Evolutionary conservation across 2,329 filamentous ascomycete species (phyloP).

Genomic region (Chalara sp.): DNA sequence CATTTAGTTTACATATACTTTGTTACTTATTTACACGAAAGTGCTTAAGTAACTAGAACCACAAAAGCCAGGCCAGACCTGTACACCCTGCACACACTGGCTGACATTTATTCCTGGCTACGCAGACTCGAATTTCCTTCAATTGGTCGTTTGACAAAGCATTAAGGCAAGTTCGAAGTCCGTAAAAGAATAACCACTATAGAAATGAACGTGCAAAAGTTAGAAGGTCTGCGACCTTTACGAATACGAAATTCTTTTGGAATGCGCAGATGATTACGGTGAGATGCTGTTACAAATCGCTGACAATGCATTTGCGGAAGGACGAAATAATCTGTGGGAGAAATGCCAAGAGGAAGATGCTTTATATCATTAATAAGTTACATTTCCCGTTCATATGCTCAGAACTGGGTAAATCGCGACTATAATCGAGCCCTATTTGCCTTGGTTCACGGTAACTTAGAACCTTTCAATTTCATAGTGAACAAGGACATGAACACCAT

Average conservation of each 20-base stretch:
- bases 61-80: too few species aligned
- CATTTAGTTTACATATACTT: too few species aligned
- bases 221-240: conserved; percentile 18
- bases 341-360: conserved; percentile 13
- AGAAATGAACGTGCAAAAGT: conserved; percentile 20
- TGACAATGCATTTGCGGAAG: conserved; percentile 15
- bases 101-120: conserved; percentile 15
- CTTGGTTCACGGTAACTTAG: too few species aligned
- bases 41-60: too few species aligned
- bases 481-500: conserved; percentile 13
- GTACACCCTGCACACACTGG: conserved; percentile 11
- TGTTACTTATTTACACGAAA: too few species aligned
- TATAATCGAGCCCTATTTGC: too few species aligned
- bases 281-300: conserved; percentile 17
- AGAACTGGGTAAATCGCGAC: conserved; percentile 5
- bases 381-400: conserved; percentile 13
- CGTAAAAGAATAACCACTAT: conserved; percentile 9
- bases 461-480: conserved; percentile 12
- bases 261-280: conserved; percentile 15
- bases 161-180: conserved; percentile 6
- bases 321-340: conserved; percentile 10
- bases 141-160: conserved; percentile 6
- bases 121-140: conserved; percentile 14
- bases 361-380: conserved; percentile 17
- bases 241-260: conserved; percentile 9